Evolutionary conservation across 106 monocot species (phyloP).

Genomic region (Vanilla planifolia): DNA sequence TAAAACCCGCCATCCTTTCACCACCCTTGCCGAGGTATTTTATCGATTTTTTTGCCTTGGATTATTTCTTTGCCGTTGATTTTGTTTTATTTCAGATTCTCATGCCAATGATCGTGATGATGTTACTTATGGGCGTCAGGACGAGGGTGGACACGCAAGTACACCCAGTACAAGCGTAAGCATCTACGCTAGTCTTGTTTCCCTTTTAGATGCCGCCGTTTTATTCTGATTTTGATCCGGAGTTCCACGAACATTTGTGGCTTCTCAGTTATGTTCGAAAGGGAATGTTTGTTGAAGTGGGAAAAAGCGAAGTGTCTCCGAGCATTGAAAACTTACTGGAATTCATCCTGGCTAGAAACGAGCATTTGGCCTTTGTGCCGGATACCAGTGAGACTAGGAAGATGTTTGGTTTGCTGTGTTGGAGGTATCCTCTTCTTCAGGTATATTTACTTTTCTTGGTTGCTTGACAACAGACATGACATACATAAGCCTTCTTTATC

Average conservation of each 20-base stretch:
- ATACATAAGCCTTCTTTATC: too few relatives aligned
- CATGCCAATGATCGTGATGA: conserved; percentile 74
- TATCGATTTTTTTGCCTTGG: background rate
- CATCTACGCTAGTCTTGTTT: background rate
- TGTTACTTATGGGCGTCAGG: conserved; percentile 63
- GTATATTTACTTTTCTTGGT: conserved; percentile 16
- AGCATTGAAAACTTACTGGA: conserved; percentile 51
- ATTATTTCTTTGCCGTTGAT: background rate
- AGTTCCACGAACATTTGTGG: background rate
- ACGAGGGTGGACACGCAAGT: conserved; percentile 63
- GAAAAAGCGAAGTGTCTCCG: conserved; percentile 66
- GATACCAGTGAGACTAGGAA: conserved; percentile 41
- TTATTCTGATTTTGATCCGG: background rate
- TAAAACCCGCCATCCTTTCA: conserved; percentile 72
- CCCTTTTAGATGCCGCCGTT: background rate
- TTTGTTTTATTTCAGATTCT: conserved; percentile 37
- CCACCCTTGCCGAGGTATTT: conserved; percentile 57
- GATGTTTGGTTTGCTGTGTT: conserved; percentile 53
- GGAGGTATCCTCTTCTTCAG: conserved; percentile 68
- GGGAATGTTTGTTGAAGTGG: conserved; percentile 79
- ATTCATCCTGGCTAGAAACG: conserved; percentile 29
- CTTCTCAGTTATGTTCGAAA: conserved; percentile 52
- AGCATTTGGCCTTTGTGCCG: conserved; percentile 66
- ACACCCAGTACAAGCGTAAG: conserved; percentile 76
- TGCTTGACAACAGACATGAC: too few relatives aligned